phyloP scores from a whole-genome alignment of 345 rosid genomes.

The Gossypium arboreum region DNA sequence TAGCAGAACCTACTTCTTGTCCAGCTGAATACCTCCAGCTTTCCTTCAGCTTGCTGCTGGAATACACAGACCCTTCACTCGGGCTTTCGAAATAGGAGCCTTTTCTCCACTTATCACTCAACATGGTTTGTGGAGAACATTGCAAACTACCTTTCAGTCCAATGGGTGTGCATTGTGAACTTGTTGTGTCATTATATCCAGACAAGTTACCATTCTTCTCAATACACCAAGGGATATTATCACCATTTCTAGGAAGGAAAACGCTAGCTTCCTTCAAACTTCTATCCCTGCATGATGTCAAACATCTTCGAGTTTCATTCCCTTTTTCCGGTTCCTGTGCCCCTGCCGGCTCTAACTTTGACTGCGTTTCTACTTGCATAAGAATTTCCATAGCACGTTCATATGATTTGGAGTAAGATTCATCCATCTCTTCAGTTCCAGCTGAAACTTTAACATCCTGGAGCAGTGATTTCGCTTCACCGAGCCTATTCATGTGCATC shows the following conservation, averaged over 20 bases:
- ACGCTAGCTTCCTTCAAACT: slow-evolving; percentile 11
- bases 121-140: not conserved
- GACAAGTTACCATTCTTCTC: slow-evolving; percentile 17
- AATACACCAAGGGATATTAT: not conserved
- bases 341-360: slow-evolving; percentile 7
- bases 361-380: slow-evolving; percentile 32
- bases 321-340: slow-evolving; percentile 8
- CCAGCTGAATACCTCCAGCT: not conserved
- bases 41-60: slow-evolving; percentile 2
- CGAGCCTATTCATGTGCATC: slow-evolving; percentile 60
- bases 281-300: slow-evolving; percentile 6
- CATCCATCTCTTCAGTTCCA: slow-evolving; percentile 43
- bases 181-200: slow-evolving; percentile 13
- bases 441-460: slow-evolving; percentile 42
- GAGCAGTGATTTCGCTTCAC: slow-evolving; percentile 66
- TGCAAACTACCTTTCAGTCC: slow-evolving; percentile 9
- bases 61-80: not conserved
- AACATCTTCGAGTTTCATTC: not conserved
- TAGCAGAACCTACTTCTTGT: not conserved
- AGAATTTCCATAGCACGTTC: slow-evolving; percentile 61
- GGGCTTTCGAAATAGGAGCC: not conserved
- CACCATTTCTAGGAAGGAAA: slow-evolving; percentile 10
- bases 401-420: slow-evolving; percentile 53
- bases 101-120: slow-evolving; percentile 9
- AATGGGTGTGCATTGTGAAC: slow-evolving; percentile 12